Conservation (phyloP, 2,329 filamentous ascomycete genomes). For the Ophiosphaerella korrae region DNA sequence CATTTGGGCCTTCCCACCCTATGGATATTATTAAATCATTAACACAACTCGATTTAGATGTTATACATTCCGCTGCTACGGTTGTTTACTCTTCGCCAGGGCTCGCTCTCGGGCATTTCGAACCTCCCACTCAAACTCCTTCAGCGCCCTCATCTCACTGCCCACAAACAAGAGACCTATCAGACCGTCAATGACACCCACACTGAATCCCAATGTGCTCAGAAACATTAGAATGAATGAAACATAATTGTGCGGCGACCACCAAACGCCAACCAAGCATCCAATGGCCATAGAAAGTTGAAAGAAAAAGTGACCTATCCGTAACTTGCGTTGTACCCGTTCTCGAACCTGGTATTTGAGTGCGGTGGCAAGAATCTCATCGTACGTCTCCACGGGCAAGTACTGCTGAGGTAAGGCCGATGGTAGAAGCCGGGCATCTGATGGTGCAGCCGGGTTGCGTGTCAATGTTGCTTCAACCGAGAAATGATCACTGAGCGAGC, state of each 20-base stretch:
- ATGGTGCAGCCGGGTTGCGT: slow-evolving; percentile 18
- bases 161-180: slow-evolving; percentile 87
- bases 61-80: not conserved
- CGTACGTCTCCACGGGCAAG: slow-evolving; percentile 62
- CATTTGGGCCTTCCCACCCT: too few relatives aligned
- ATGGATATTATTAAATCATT: too few relatives aligned
- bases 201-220: slow-evolving; percentile 75
- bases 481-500: slow-evolving; percentile 94
- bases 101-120: slow-evolving; percentile 37
- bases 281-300: slow-evolving; percentile 71
- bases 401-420: slow-evolving; percentile 31
- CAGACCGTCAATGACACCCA: slow-evolving; percentile 81
- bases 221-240: slow-evolving; percentile 80
- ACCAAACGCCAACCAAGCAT: slow-evolving; percentile 85
- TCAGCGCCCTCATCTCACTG: slow-evolving; percentile 78
- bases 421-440: slow-evolving; percentile 14
- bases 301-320: slow-evolving; percentile 73
- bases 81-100: slow-evolving; percentile 16
- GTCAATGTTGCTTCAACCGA: slow-evolving; percentile 80
- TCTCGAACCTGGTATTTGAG: slow-evolving; percentile 73
- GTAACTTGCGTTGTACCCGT: slow-evolving; percentile 70
- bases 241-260: slow-evolving; percentile 75
- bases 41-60: not conserved
- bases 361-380: slow-evolving; percentile 75
- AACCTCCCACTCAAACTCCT: slow-evolving; percentile 95